Conservation (phyloP, 257 asterid genomes). For the Solanum bulbocastanum region DNA sequence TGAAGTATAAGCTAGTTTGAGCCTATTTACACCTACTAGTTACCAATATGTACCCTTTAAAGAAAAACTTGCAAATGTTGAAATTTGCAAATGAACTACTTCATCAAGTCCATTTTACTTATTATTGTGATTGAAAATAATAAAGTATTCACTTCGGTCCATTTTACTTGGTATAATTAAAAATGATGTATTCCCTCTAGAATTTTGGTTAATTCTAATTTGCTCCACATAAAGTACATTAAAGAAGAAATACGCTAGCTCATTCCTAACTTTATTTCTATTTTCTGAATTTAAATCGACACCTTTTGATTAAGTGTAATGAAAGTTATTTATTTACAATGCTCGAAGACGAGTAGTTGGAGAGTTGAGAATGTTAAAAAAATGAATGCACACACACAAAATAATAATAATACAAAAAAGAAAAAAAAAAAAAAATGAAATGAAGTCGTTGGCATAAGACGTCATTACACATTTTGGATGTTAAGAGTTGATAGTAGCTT, state of each 20-base stretch:
- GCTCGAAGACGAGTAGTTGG: not conserved
- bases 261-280: not conserved
- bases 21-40: not conserved
- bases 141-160: not conserved
- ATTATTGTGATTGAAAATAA: too few relatives aligned
- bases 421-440: too few relatives aligned
- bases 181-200: not conserved
- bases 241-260: not conserved
- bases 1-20: not conserved
- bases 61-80: not conserved
- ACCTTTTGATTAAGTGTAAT: not conserved
- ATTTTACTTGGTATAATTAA: not conserved
- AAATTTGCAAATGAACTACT: not conserved
- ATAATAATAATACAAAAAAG: not conserved
- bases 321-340: not conserved
- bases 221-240: not conserved
- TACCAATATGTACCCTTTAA: not conserved
- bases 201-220: too few relatives aligned
- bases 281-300: not conserved
- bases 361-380: not conserved
- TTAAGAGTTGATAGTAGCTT: too few relatives aligned
- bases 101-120: not conserved
- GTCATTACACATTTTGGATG: too few relatives aligned
- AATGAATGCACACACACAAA: not conserved
- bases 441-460: too few relatives aligned